phyloP scores from a whole-genome alignment of 1,284 basidiomycete species.

The Inonotus obliquus region DNA sequence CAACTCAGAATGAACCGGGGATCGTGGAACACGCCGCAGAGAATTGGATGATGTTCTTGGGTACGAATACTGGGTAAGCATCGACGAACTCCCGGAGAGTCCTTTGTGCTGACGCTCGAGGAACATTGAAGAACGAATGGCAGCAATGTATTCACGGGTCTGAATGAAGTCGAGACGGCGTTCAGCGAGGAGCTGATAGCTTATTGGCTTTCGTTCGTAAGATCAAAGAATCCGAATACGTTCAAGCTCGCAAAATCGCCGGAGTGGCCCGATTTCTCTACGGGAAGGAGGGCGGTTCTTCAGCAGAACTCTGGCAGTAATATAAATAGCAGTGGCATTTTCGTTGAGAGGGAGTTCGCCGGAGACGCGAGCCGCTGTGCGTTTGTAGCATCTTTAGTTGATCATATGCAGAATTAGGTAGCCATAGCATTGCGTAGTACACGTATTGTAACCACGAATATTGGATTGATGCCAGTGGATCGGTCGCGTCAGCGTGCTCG shows the following conservation, averaged over 20 bases:
- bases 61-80: conserved; percentile 50
- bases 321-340: conserved; percentile 37
- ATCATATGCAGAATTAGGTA: conserved; percentile 31
- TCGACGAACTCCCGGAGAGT: neutral
- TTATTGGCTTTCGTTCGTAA: conserved; percentile 61
- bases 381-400: conserved; percentile 32
- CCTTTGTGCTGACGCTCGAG: neutral
- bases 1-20: conserved; percentile 31
- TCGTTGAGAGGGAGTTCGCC: conserved; percentile 36
- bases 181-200: conserved; percentile 54
- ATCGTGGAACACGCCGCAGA: conserved; percentile 48
- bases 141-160: conserved; percentile 35
- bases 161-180: conserved; percentile 38
- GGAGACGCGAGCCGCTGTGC: conserved; percentile 35
- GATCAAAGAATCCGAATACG: conserved; percentile 45
- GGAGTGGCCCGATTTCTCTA: conserved; percentile 11
- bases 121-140: conserved; percentile 41
- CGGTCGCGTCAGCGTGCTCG: too few relatives aligned
- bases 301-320: conserved; percentile 35
- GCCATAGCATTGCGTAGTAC: too few relatives aligned
- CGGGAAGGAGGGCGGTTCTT: conserved; percentile 35
- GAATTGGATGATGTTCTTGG: conserved; percentile 62
- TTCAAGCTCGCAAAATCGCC: conserved; percentile 46
- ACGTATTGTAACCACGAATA: too few relatives aligned
- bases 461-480: too few relatives aligned